These are phyloP conservation scores for Ailanthus altissimus DNA, from an alignment of 345 rosid genomes.

Conservation along the genomic window DNA sequence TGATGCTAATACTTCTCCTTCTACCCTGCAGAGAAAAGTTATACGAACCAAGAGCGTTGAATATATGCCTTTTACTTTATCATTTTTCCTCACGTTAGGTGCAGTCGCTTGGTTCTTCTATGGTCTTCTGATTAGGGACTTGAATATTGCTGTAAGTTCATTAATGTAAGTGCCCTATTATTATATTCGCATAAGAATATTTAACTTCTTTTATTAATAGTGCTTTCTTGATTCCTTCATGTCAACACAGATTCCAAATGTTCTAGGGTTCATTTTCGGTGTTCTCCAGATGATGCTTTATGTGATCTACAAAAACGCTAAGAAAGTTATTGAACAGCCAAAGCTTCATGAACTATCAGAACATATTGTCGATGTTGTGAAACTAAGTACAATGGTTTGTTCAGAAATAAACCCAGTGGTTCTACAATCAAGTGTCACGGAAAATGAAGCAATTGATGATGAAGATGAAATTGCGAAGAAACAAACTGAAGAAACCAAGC, in stretches of 20 bases:
- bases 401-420: conserved; percentile 40
- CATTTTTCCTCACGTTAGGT: conserved; percentile 75
- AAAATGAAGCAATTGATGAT: conserved; percentile 19
- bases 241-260: conserved; percentile 72
- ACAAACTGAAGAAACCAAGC: conserved; percentile 23
- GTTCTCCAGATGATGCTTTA: conserved; percentile 76
- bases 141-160: conserved; percentile 67
- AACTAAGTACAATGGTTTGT: conserved; percentile 41
- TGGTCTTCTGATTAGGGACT: conserved; percentile 63
- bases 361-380: conserved; percentile 51
- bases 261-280: conserved; percentile 76
- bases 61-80: conserved; percentile 75
- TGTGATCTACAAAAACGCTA: conserved; percentile 57
- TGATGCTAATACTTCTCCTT: background rate
- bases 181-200: no score
- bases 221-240: background rate
- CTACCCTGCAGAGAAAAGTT: conserved; percentile 63
- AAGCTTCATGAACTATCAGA: conserved; percentile 50
- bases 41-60: conserved; percentile 80
- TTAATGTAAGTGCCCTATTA: no score
- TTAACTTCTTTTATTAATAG: background rate
- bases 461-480: conserved; percentile 32
- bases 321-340: conserved; percentile 38
- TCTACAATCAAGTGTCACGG: conserved; percentile 29
- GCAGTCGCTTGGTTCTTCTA: conserved; percentile 94